Evolutionary conservation across 495 filamentous ascomycete species (phyloP), one percentile per base, ranked within the genome.

Genomic region (Penicillium subrubescens): DNA sequence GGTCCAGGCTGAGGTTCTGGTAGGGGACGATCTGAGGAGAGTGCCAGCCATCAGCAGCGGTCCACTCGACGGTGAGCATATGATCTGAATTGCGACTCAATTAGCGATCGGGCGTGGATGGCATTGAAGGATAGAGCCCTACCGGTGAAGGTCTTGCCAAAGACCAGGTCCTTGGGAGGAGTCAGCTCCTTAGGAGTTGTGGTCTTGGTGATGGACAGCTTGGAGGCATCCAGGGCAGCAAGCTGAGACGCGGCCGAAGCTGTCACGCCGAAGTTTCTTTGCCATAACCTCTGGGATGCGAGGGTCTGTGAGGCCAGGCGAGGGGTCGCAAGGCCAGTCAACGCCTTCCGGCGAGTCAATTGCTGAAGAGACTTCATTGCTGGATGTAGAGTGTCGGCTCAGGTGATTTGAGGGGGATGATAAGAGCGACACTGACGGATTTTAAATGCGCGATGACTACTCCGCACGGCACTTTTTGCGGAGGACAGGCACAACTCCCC

Each of bases 61-160:
- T 92, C 95, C 95, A 99, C 85, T 98, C 94, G 63, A 96, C 82
- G 39, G 89, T 89, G 65, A 99, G 87, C 96, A 99, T 99, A 79
- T 99, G 95, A 81, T 97, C 94, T 94, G 67, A 10, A 44, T 48
- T 55, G n/a, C 34, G 59, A 21, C 23, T 35, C 17, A 34, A 59
- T 75, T 61, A 78, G 75, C 37, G 27, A 44, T 62, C 8, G 21
- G 35, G 65, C 41, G n/a, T 37, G 11, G 23, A 43, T 46, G 21
- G 14, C 21, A 57, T 21, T n/a, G 29, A 1, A n/a, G 43, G n/a
- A 33, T 33, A 21, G 59, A 44, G 33, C 29, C 71, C 41, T 77
- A 93, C 92, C 92, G 60, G 94, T 96, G 76, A 98, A 99, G 21
- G 86, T 90, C 63, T 85, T 85, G 57, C 93, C 93, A 72, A 98